Percentiles rank a stretch among this genome's conserved stretches.
Evolutionary conservation across 1,139 yeast species (phyloP).

Genomic region (Geotrichum siamense): DNA sequence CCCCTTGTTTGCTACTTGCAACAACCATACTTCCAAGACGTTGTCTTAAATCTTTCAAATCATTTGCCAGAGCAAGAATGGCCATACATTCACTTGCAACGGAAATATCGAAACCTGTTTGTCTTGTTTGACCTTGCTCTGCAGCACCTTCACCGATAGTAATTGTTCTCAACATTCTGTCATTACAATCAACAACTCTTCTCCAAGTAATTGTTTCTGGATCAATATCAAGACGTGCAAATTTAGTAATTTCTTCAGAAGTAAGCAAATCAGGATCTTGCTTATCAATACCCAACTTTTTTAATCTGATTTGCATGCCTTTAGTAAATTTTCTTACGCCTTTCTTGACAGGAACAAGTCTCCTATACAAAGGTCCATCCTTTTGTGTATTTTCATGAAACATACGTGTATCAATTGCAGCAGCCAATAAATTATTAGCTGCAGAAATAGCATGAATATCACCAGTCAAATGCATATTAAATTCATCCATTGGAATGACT

Average conservation of each 20-base stretch:
- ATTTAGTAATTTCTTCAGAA: slow-evolving; percentile 63
- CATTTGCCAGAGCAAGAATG: slow-evolving; percentile 80
- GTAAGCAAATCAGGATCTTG: slow-evolving; percentile 81
- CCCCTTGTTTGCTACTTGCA: slow-evolving; percentile 76
- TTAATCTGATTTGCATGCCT: slow-evolving; percentile 70
- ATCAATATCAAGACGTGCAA: slow-evolving; percentile 86
- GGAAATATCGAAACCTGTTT: slow-evolving; percentile 92
- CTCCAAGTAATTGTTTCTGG: slow-evolving; percentile 94
- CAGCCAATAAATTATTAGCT: slow-evolving; percentile 92
- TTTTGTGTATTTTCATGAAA: slow-evolving; percentile 92
- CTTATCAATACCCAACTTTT: slow-evolving; percentile 73
- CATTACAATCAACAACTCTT: slow-evolving; percentile 95
- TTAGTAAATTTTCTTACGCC: slow-evolving; percentile 73
- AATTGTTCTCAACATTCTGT: slow-evolving; percentile 82
- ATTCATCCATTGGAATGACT: slow-evolving; percentile 98
- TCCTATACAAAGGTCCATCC: slow-evolving; percentile 76
- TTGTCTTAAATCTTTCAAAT: slow-evolving; percentile 79
- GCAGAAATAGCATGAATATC: slow-evolving; percentile 96
- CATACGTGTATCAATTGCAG: slow-evolving; percentile 96
- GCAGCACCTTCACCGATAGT: slow-evolving; percentile 92
- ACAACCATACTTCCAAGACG: slow-evolving; percentile 89
- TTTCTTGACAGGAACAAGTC: slow-evolving; percentile 86
- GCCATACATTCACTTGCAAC: slow-evolving; percentile 99
- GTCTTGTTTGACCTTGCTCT: slow-evolving; percentile 81
- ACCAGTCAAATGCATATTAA: slow-evolving; percentile 96